Conservation (phyloP, 2,329 filamentous ascomycete species). For the Penicillium sumatraense region DNA sequence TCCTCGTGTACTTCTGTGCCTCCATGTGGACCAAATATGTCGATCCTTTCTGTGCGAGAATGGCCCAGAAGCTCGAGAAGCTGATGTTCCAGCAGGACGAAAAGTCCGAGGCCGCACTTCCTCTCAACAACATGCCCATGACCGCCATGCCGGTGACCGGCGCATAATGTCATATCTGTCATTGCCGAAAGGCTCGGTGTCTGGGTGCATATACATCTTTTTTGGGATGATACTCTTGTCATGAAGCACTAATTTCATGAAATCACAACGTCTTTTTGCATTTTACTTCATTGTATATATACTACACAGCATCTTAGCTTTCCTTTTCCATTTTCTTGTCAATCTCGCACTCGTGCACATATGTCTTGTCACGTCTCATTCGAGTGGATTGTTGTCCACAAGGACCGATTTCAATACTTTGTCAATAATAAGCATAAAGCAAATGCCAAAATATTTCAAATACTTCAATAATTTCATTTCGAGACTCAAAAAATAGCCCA, state of each 20-base stretch:
- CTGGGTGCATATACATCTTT: background rate
- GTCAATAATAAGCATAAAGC: background rate
- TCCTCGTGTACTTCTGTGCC: slow-evolving; percentile 51
- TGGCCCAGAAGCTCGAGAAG: slow-evolving; percentile 53
- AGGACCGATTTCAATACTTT: background rate
- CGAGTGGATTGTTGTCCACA: background rate
- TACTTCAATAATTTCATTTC: background rate
- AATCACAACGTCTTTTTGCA: background rate
- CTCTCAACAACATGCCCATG: slow-evolving; percentile 29
- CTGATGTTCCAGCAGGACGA: slow-evolving; percentile 50
- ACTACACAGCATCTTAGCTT: background rate
- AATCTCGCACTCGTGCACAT: background rate
- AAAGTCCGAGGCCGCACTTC: slow-evolving; percentile 33
- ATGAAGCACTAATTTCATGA: background rate
- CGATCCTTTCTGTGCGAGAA: slow-evolving; percentile 53
- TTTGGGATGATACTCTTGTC: background rate
- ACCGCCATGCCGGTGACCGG: slow-evolving; percentile 11
- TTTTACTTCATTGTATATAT: slow-evolving; percentile 1
- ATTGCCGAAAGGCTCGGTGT: background rate
- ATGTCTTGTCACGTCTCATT: background rate
- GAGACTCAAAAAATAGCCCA: background rate
- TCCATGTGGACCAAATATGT: slow-evolving; percentile 58
- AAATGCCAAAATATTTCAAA: background rate
- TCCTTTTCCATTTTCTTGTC: background rate
- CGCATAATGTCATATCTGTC: background rate